Conservation (phyloP, 306 rosid species). For the Cicer bijugum region DNA sequence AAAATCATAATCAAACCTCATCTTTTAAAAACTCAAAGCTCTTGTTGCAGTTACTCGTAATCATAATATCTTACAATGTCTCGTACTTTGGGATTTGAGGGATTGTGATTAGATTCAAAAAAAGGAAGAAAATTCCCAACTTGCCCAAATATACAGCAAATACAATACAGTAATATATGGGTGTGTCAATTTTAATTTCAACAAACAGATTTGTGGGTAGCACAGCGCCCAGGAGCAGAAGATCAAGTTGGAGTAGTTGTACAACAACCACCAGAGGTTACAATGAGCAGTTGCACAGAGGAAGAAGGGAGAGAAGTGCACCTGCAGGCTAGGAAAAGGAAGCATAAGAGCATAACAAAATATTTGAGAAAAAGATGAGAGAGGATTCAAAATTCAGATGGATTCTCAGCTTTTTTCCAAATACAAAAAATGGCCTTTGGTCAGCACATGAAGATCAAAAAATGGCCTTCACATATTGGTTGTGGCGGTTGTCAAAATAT, state of each 20-base stretch:
- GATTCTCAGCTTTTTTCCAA: background rate
- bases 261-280: background rate
- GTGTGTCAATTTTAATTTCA: background rate
- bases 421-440: background rate
- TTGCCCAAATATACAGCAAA: background rate
- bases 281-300: background rate
- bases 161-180: background rate
- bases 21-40: slow-evolving; percentile 10
- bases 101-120: slow-evolving; percentile 8
- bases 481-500: too few relatives aligned
- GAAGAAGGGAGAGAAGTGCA: background rate
- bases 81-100: background rate
- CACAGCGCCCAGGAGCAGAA: background rate
- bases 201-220: background rate
- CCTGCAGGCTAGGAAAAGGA: background rate
- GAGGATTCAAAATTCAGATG: background rate
- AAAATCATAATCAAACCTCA: background rate
- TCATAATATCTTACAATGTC: slow-evolving; percentile 9
- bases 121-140: background rate
- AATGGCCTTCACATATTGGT: too few relatives aligned
- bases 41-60: background rate
- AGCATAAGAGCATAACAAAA: background rate
- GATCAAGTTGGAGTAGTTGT: background rate
- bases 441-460: background rate
- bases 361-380: background rate